A percentile compares a stretch with the other conserved stretches of the same genome.
These are phyloP conservation scores for Medicago truncatula DNA, from an alignment of 306 rosid species.

Conservation along the genomic window MtrunA17r5.0-ANR NC_053043.1:1466001-1466500, in stretches of 20 bases:
- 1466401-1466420: conserved; percentile 45
- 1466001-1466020: conserved; percentile 98
- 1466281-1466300: conserved; percentile 65
- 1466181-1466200: conserved; percentile 77
- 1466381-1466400: conserved; percentile 52
- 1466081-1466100: conserved; percentile 51
- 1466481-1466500: conserved; percentile 46
- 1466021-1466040: conserved; percentile 91
- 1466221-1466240: conserved; percentile 17
- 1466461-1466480: conserved; percentile 50
- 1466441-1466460: conserved; percentile 50
- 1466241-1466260: conserved; percentile 26
- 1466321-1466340: conserved; percentile 28
- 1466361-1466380: conserved; percentile 48
- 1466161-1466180: too few species aligned
- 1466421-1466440: conserved; percentile 40
- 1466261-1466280: conserved; percentile 40
- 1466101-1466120: conserved; percentile 74
- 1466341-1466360: conserved; percentile 48
- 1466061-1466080: conserved; percentile 63
- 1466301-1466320: conserved; percentile 46
- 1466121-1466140: conserved; percentile 55
- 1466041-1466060: conserved; percentile 84
- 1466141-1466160: conserved; percentile 35
- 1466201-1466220: conserved; percentile 74